phyloP scores from a whole-genome alignment of 2,329 filamentous ascomycete species.

The Leptographium wingfieldii region DNA sequence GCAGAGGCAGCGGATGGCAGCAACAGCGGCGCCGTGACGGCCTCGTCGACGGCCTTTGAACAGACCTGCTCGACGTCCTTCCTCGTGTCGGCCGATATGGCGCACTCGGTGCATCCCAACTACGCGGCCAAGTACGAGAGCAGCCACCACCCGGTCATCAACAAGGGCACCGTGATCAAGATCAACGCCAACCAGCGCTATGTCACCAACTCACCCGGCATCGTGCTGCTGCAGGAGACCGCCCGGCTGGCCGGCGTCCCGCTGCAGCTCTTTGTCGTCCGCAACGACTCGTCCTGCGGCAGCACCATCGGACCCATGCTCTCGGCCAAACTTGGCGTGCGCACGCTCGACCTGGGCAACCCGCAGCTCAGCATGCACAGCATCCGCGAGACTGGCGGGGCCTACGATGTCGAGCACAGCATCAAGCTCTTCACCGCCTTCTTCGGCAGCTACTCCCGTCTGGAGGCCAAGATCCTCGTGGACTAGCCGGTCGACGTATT shows the following conservation, averaged over 20 bases:
- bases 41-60: conserved; percentile 67
- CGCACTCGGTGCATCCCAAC: conserved; percentile 91
- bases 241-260: conserved; percentile 66
- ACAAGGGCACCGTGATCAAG: conserved; percentile 93
- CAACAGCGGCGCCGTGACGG: conserved; percentile 31
- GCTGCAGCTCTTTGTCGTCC: conserved; percentile 88
- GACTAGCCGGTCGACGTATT: conserved; percentile 30
- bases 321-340: conserved; percentile 69
- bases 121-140: conserved; percentile 85
- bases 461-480: conserved; percentile 73
- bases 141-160: conserved; percentile 87
- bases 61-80: conserved; percentile 86
- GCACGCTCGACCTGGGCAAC: conserved; percentile 88
- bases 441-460: conserved; percentile 67
- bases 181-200: conserved; percentile 97
- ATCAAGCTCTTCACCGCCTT: conserved; percentile 81
- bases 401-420: conserved; percentile 75
- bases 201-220: conserved; percentile 90
- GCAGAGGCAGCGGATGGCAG: conserved; percentile 15
- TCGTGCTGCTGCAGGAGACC: conserved; percentile 81
- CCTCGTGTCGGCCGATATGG: conserved; percentile 94
- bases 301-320: conserved; percentile 98
- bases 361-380: conserved; percentile 95
- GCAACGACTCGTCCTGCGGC: conserved; percentile 89
- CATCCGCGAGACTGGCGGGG: conserved; percentile 84